Evolutionary conservation across 2,329 filamentous ascomycete species (phyloP), one percentile per base, ranked within the genome.

Genomic region (Dichotomopilus funicola): DNA sequence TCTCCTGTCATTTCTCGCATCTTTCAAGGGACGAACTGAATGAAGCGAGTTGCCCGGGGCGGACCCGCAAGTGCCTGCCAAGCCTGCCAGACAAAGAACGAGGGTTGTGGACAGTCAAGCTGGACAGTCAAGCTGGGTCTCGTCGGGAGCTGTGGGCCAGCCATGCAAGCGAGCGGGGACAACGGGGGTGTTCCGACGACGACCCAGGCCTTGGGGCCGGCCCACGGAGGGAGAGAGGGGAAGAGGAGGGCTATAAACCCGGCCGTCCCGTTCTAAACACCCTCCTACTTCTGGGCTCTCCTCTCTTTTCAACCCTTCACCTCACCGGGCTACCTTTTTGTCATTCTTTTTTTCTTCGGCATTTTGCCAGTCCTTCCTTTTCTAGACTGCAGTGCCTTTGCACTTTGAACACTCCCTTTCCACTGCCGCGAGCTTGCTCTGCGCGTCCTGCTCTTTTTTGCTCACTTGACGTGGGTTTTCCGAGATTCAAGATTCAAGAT

Each of bases 341-440:
- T 56, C 38, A 63, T 64, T 54, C 49, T 58, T 61, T 62, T 56
- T 62, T 58, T 58, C 56, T 49, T 4, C 53, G 55, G 57, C 41
- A 38, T 49, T 55, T 54, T 63, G 60, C 48, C 59, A 55, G 53
- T 60, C 56, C 49, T 49, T 58, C 55, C 60, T 63, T 61, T 62
- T 62, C 37, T 43, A 31, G 53, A 54, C 8, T 43, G 49, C 51
- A 51, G 34, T 49, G 3, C 8, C 13, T 49, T 48, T 46, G 44
- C 48, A 40, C 37, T 51, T 40, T 51, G 41, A 33, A 60, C 62
- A 55, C 53, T 64, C 61, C 60, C 60, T 64, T 56, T 59, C 47
- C 19, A 54, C 51, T 59, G 56, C 62, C 61, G 64, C 60, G 62
- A 64, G 63, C 59, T 59, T 63, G 62, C 63, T 64, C 54, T 55